Evolutionary conservation across 2,329 filamentous ascomycete species (phyloP).

Genomic region (Thelonectria olida): DNA sequence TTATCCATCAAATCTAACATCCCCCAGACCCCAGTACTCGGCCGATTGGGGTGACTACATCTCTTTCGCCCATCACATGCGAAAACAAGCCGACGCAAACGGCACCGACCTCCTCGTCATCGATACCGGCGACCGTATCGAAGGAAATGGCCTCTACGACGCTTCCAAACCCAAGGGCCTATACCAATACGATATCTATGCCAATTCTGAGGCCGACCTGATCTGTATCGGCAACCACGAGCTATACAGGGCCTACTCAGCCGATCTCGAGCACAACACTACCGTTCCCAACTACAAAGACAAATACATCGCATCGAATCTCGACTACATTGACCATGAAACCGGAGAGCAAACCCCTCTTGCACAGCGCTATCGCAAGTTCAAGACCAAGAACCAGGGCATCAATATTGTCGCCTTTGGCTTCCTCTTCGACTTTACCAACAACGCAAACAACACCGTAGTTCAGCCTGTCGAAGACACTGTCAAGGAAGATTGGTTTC

Average conservation of each 20-base stretch:
- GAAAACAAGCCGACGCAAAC: constrained; percentile 77
- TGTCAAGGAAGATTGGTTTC: constrained; percentile 88
- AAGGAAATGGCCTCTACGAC: constrained; percentile 95
- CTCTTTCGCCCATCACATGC: constrained; percentile 88
- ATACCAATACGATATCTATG: constrained; percentile 89
- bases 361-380: constrained; percentile 85
- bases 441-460: constrained; percentile 89
- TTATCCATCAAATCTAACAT: constrained; percentile 14
- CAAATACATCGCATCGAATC: constrained; percentile 88
- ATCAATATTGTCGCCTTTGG: constrained; percentile 89
- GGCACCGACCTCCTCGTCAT: constrained; percentile 90
- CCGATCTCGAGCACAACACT: constrained; percentile 78
- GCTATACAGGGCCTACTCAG: constrained; percentile 83
- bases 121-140: constrained; percentile 92
- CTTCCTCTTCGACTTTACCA: constrained; percentile 93
- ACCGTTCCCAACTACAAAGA: constrained; percentile 86
- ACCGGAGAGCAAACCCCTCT: constrained; percentile 78
- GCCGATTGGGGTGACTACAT: constrained; percentile 99
- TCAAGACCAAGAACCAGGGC: constrained; percentile 89
- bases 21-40: constrained; percentile 80
- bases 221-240: constrained; percentile 95
- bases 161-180: constrained; percentile 86
- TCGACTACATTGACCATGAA: constrained; percentile 83
- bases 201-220: constrained; percentile 83
- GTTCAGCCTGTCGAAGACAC: constrained; percentile 83